Evolutionary conservation across 148 eudicot species (phyloP).

Genomic region (Vaccinium myrtillus): DNA sequence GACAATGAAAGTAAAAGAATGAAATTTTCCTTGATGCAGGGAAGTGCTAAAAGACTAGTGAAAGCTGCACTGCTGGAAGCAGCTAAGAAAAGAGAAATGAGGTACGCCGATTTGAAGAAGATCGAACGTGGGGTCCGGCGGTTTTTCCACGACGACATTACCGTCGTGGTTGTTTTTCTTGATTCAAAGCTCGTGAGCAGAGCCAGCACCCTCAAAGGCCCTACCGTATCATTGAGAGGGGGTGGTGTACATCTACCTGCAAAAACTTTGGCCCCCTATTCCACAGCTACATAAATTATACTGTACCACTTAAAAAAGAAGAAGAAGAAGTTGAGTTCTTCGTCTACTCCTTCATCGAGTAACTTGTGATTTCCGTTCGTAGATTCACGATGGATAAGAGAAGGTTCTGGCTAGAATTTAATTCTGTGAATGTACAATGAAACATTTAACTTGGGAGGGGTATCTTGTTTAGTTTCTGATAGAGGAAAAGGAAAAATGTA

Average conservation of each 20-base stretch:
- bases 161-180: conserved; percentile 52
- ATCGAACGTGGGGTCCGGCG: conserved; percentile 69
- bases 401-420: conserved; percentile 14
- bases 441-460: conserved; percentile 16
- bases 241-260: conserved; percentile 44
- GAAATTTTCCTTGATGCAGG: conserved; percentile 32
- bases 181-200: conserved; percentile 51
- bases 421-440: conserved; percentile 30
- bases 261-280: conserved; percentile 40
- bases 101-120: conserved; percentile 64
- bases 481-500: conserved; percentile 8
- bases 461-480: conserved; percentile 18
- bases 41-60: conserved; percentile 54
- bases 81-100: conserved; percentile 72
- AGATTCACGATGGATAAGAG: background rate
- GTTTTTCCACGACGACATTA: conserved; percentile 67
- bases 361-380: background rate
- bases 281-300: conserved; percentile 27
- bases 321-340: background rate
- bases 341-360: background rate
- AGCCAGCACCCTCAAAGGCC: conserved; percentile 45
- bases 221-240: conserved; percentile 50
- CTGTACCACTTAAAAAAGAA: conserved; percentile 14
- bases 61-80: conserved; percentile 62
- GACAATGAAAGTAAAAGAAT: background rate